These are phyloP conservation scores for Ashbya aceris DNA, from an alignment of 1,139 yeast genomes.

Conservation along the genomic window DNA sequence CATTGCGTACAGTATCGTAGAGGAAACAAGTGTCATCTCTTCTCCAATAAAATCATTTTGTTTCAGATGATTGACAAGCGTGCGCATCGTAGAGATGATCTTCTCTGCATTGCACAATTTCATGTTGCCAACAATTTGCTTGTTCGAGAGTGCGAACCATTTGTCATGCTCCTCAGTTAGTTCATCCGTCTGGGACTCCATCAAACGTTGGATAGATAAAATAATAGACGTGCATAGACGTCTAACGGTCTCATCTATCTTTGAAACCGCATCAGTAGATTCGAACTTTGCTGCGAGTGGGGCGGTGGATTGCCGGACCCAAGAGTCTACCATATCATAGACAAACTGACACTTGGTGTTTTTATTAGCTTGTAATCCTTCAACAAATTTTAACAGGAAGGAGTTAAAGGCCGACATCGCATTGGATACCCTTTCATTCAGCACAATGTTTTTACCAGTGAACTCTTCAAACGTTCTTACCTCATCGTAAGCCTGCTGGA, in stretches of 20 bases:
- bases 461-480: conserved; percentile 10
- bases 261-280: conserved; percentile 27
- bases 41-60: conserved; percentile 32
- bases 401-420: conserved; percentile 23
- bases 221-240: conserved; percentile 52
- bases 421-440: conserved; percentile 12
- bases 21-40: conserved; percentile 30
- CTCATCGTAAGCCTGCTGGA: conserved; percentile 13
- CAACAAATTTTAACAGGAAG: conserved; percentile 17
- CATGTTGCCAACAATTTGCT: conserved; percentile 33
- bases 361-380: conserved; percentile 30
- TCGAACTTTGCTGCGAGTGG: conserved; percentile 34
- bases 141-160: conserved; percentile 53
- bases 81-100: conserved; percentile 28
- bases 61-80: conserved; percentile 27
- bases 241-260: conserved; percentile 41
- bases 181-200: conserved; percentile 31
- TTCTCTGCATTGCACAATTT: conserved; percentile 32
- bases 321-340: conserved; percentile 25
- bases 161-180: conserved; percentile 45
- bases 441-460: conserved; percentile 11
- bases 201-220: conserved; percentile 55
- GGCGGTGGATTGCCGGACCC: conserved; percentile 31
- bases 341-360: conserved; percentile 34
- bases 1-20: conserved; percentile 43